These are phyloP conservation scores for Pancytospora philotis DNA, from an alignment of 371 early-diverging fungal genomes.

Conservation along the genomic window DNA sequence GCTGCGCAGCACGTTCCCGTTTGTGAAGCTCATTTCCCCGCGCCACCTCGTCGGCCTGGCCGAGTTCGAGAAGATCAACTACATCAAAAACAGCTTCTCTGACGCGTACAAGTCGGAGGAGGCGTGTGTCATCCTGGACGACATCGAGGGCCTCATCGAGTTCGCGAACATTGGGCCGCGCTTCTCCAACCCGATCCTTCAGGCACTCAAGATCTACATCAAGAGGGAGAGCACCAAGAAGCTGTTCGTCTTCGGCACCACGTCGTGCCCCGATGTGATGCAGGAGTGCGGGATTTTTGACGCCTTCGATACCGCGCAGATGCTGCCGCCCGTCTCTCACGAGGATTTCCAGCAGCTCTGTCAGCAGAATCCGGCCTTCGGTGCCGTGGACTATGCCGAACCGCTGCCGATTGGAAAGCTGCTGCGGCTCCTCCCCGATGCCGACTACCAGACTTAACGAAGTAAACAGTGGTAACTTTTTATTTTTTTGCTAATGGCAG, in stretches of 20 bases:
- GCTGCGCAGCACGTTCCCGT: slow-evolving; percentile 80
- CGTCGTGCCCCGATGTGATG: slow-evolving; percentile 40
- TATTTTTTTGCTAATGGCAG: too few species aligned
- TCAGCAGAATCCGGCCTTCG: slow-evolving; percentile 46
- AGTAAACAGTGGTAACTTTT: not conserved
- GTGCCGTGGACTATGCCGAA: slow-evolving; percentile 36
- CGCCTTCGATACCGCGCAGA: slow-evolving; percentile 42
- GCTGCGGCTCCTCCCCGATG: slow-evolving; percentile 34
- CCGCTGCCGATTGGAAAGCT: slow-evolving; percentile 44
- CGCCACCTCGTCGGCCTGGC: slow-evolving; percentile 85
- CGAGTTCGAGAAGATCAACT: slow-evolving; percentile 77
- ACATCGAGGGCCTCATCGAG: slow-evolving; percentile 83
- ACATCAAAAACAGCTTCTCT: slow-evolving; percentile 69
- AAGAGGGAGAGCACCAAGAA: slow-evolving; percentile 56
- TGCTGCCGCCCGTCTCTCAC: slow-evolving; percentile 26
- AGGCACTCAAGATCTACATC: slow-evolving; percentile 67
- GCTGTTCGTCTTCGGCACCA: slow-evolving; percentile 59
- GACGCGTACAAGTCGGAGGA: slow-evolving; percentile 92
- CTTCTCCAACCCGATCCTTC: slow-evolving; percentile 85
- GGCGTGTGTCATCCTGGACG: slow-evolving; percentile 86
- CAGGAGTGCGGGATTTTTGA: slow-evolving; percentile 53
- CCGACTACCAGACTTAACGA: slow-evolving; percentile 38
- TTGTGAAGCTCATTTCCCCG: slow-evolving; percentile 90
- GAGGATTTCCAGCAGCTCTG: slow-evolving; percentile 48
- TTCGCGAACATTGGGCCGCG: slow-evolving; percentile 93